Evolutionary conservation across 148 eudicot genomes (phyloP).

Genomic region (Rhododendron williamsianum): DNA sequence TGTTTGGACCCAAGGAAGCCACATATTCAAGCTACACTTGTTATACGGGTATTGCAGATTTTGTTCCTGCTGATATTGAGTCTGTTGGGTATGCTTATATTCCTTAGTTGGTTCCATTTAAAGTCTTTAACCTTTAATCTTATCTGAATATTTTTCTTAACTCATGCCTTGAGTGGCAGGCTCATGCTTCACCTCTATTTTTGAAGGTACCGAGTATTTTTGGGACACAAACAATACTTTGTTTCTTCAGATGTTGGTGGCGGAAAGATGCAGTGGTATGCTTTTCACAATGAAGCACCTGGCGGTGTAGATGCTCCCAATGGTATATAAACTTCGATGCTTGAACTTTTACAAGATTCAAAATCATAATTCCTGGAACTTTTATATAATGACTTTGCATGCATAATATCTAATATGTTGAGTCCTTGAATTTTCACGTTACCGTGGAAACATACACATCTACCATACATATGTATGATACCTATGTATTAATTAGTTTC

Average conservation of each 20-base stretch:
- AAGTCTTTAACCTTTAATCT: background rate
- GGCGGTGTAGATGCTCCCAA: constrained; percentile 74
- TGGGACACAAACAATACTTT: constrained; percentile 97
- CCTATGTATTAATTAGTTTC: background rate
- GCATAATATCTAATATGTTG: background rate
- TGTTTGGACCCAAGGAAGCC: constrained; percentile 69
- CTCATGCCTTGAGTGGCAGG: background rate
- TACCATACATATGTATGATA: background rate
- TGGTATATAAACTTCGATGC: constrained; percentile 36
- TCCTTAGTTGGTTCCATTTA: background rate
- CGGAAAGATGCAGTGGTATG: constrained; percentile 99
- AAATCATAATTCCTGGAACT: background rate
- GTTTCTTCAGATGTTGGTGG: constrained; percentile 95
- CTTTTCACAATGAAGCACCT: constrained; percentile 82
- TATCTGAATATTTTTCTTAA: background rate
- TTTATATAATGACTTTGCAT: too few relatives aligned
- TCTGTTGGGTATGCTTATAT: constrained; percentile 71
- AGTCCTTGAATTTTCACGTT: background rate
- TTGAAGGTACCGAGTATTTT: constrained; percentile 77
- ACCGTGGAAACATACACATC: background rate
- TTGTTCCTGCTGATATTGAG: constrained; percentile 87
- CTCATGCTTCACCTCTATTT: constrained; percentile 13
- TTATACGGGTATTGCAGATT: constrained; percentile 97
- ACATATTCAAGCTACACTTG: constrained; percentile 95
- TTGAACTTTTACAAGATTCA: background rate